Evolutionary conservation across 2,329 filamentous ascomycete genomes (phyloP), one percentile per base, ranked within the genome.

Genomic region (Talaromyces amestolkiae): DNA sequence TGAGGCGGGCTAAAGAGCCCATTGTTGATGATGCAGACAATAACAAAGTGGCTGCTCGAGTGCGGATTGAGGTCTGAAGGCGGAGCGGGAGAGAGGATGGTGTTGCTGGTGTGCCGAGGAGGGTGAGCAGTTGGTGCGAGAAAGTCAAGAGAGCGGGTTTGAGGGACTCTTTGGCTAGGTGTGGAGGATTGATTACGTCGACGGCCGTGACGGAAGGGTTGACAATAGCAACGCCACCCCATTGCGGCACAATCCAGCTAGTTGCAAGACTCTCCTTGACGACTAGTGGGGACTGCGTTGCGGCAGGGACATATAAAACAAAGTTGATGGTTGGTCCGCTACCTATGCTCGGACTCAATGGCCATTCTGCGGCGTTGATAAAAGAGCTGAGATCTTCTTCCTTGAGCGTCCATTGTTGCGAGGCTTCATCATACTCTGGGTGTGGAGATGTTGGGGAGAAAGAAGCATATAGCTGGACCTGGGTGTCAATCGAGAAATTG

Each of bases 281-380:
- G 8, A 86, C 70, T 39, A 90, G 78, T 13, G 88, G 88, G 3
- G 84, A 84, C 67, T 87, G 84, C 7, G 79, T 79, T 66, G 90
- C 86, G 65, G 91, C 88, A 6, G 93, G 92, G 8, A 96, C 88
- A 73, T 95, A 99, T 33, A 98, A 84, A 65, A 98, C 89, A 75
- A 99, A 98, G 78, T 99, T 98, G 73, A 99, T 89, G 0, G 95
- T 99, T 0, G 95, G 95, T 0, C 94, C 94, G 19, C 87, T 88
- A 49, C 93, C 95, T 70, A 99, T 98, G 65, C 92, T 97, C 0
- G 94, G 94, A 68, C 91, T 96, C 2, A 99, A 80, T 0, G 95
- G 95, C 95, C 95, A 99, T 79, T 99, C 95, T 2, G 95, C 95
- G 2, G 94, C 93, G 73, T 99, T 99, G 78, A 99, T 93, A 74